Evolutionary conservation across 1,139 yeast genomes (phyloP), one percentile per base, ranked within the genome.

Genomic region (Scheffersomyces stambukii): DNA sequence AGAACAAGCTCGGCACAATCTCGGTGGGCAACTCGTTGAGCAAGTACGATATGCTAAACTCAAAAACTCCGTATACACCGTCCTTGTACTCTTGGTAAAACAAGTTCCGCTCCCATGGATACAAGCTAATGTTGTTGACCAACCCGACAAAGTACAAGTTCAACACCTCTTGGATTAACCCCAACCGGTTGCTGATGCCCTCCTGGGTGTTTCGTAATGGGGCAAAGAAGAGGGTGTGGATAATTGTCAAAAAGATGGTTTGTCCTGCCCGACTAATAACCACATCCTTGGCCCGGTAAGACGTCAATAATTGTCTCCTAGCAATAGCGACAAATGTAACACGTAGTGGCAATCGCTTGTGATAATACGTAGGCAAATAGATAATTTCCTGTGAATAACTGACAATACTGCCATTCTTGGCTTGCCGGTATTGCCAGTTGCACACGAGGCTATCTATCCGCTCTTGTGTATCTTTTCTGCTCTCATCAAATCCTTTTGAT

Each of bases 11-110:
- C 0, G 86, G 72, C 6, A 80, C 23, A 1, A 80, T 53, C 44
- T 85, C 94, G 37, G 81, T 71, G 1, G 91, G 94, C n/a, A 82
- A 37, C 45, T 84, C 95, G 35, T 81, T 64, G 1, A 79, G 45
- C 29, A 82, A 58, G 49, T 85, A 85, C 5, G 81, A 69, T 9
- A 70, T 35, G 43, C 78, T 77, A 49, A 85, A 85, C 6, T 86
- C 81, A 4, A 68, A 46, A 5, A 77, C 70, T 0, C 84, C 82
- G 45, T 84, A 81, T 2, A 82, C 74, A 20, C 79, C 79, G 50
- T 85, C 95, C 36, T 72, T 71, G 43, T 74, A 79, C 46, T 86
- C 96, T 36, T 82, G 83, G 46, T 82, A 84, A 50, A 85, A 85
- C 28, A 81, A 74, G 38, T 80, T 71, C 39, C 89, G 62, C 44